phyloP scores from a whole-genome alignment of 805 yeast genomes.

The Starmerella stigmatis region DNA sequence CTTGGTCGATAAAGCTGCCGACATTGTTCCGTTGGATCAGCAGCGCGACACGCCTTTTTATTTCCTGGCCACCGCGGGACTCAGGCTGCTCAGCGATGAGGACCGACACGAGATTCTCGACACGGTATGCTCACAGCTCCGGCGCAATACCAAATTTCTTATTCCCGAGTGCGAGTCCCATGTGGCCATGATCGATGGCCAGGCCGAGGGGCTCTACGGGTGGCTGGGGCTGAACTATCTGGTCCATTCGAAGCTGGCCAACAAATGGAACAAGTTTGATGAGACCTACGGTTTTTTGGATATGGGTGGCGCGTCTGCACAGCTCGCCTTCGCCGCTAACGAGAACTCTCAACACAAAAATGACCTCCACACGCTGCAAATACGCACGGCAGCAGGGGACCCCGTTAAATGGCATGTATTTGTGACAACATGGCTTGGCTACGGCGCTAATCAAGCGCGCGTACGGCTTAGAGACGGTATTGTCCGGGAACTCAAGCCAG shows the following conservation, averaged over 20 bases:
- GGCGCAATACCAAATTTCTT: constrained; percentile 45
- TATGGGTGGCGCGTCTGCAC: constrained; percentile 99
- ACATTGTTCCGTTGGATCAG: constrained; percentile 53
- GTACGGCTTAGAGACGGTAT: constrained; percentile 50
- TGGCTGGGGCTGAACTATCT: constrained; percentile 89
- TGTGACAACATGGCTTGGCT: constrained; percentile 95
- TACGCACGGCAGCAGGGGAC: constrained; percentile 62
- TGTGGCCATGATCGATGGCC: constrained; percentile 84
- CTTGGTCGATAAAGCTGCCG: constrained; percentile 57
- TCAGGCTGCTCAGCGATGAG: constrained; percentile 60
- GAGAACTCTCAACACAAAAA: constrained; percentile 44
- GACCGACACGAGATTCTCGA: constrained; percentile 45
- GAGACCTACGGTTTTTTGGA: constrained; percentile 82
- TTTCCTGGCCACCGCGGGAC: constrained; percentile 94
- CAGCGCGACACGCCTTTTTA: constrained; percentile 69
- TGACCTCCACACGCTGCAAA: constrained; percentile 53
- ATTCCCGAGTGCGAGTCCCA: constrained; percentile 54
- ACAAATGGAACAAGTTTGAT: constrained; percentile 23
- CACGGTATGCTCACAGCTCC: constrained; percentile 50
- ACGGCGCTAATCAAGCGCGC: constrained; percentile 93
- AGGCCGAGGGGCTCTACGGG: constrained; percentile 88
- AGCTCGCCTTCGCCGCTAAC: constrained; percentile 78
- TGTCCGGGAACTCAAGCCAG: constrained; percentile 9
- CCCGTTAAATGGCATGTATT: constrained; percentile 72
- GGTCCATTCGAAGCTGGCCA: constrained; percentile 41